phyloP scores from a whole-genome alignment of 345 rosid genomes.

The Abelmoschus esculentus region DNA sequence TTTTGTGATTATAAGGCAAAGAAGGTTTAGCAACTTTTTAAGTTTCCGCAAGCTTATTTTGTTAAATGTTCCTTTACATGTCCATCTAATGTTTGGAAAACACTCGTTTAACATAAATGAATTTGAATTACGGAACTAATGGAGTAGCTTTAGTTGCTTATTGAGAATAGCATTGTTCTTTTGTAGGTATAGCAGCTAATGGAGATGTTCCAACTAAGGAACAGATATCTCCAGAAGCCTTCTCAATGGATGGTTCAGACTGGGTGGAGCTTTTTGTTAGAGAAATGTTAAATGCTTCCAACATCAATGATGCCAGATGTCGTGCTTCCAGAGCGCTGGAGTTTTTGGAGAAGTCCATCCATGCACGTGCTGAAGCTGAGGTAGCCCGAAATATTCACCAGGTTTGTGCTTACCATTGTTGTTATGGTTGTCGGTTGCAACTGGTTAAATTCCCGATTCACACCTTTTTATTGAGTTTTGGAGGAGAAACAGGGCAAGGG shows the following conservation, averaged over 20 bases:
- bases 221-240: constrained; percentile 21
- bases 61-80: not conserved
- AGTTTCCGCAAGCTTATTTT: not conserved
- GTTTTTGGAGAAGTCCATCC: constrained; percentile 51
- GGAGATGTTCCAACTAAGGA: constrained; percentile 20
- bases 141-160: not conserved
- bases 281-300: constrained; percentile 54
- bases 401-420: constrained; percentile 23
- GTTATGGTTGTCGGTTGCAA: not conserved
- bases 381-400: constrained; percentile 36
- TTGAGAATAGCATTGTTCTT: not conserved
- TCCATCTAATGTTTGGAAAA: not conserved
- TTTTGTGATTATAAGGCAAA: not conserved
- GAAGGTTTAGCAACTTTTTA: not conserved
- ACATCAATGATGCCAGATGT: constrained; percentile 62
- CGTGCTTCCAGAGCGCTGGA: constrained; percentile 63
- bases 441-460: not conserved
- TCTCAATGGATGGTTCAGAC: constrained; percentile 43
- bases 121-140: not conserved
- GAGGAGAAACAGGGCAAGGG: no score
- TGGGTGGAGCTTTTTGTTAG: constrained; percentile 69
- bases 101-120: not conserved
- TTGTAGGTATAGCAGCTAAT: constrained; percentile 11
- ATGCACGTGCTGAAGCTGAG: constrained; percentile 43
- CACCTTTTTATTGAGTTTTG: not conserved